These are phyloP conservation scores for Chimonanthus salicifolius DNA, from an alignment of 164 flowering plant species.

Conservation along the genomic window DNA sequence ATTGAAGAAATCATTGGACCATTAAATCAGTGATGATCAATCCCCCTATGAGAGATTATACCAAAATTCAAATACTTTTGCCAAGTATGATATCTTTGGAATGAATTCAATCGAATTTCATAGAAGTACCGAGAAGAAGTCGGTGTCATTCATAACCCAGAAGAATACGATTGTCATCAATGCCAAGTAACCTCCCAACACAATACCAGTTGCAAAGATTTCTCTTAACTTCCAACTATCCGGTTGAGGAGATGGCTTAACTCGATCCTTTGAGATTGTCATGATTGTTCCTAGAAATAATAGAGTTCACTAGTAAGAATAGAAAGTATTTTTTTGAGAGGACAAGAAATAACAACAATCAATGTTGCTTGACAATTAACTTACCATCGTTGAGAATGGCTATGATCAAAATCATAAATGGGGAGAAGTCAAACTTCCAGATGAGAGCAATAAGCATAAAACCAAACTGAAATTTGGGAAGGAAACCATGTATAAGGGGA, in stretches of 20 bases:
- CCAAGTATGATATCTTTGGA: neutral
- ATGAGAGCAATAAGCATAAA: conserved; percentile 91
- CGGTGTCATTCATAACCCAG: conserved; percentile 66
- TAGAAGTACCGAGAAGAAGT: conserved; percentile 66
- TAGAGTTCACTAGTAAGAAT: neutral
- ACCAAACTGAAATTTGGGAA: conserved; percentile 54
- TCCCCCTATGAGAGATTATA: neutral
- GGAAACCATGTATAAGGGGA: neutral
- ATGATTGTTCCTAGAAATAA: conserved; percentile 72
- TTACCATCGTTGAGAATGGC: conserved; percentile 95
- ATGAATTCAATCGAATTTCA: neutral
- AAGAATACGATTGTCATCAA: conserved; percentile 91
- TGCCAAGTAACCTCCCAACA: conserved; percentile 87
- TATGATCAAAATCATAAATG: conserved; percentile 95
- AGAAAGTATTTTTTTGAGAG: neutral
- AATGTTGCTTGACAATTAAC: conserved; percentile 1
- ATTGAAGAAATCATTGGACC: neutral
- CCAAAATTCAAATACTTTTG: neutral
- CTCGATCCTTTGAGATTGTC: conserved; percentile 97
- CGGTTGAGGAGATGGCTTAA: conserved; percentile 93
- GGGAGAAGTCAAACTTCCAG: conserved; percentile 92
- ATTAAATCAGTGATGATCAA: neutral
- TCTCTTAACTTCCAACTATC: conserved; percentile 97
- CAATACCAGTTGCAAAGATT: conserved; percentile 89
- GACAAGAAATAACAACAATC: neutral